Percentiles rank a stretch among this genome's conserved stretches.
Conservation (phyloP, 1,139 yeast species). For the Waltiozyma sp. region DNA sequence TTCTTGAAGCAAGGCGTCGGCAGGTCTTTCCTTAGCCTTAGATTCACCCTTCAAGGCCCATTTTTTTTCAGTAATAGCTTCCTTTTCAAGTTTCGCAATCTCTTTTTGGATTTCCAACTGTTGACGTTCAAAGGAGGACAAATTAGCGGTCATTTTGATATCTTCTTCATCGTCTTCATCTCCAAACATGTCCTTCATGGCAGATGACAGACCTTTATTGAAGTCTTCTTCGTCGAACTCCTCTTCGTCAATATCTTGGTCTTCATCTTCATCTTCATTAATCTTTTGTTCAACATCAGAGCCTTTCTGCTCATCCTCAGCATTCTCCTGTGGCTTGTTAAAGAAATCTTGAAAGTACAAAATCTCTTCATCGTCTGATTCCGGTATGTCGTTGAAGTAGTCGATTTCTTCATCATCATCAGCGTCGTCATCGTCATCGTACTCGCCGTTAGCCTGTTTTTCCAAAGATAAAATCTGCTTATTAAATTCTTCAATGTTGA, state of each 20-base stretch:
- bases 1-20: conserved; percentile 65
- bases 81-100: conserved; percentile 70
- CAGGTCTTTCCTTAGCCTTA: conserved; percentile 67
- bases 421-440: conserved; percentile 35
- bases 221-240: conserved; percentile 35
- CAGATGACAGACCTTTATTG: conserved; percentile 46
- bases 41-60: conserved; percentile 97
- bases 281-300: conserved; percentile 5
- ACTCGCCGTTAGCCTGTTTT: conserved; percentile 27
- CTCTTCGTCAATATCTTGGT: conserved; percentile 20
- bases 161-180: conserved; percentile 34
- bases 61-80: conserved; percentile 79
- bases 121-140: conserved; percentile 78
- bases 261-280: conserved; percentile 11
- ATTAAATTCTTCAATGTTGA: conserved; percentile 78
- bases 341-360: conserved; percentile 68
- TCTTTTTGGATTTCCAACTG: conserved; percentile 68
- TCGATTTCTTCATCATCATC: conserved; percentile 47
- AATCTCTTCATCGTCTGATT: conserved; percentile 57
- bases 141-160: conserved; percentile 20
- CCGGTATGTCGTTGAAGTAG: conserved; percentile 48
- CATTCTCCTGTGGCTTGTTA: conserved; percentile 28
- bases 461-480: conserved; percentile 59
- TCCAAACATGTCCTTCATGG: conserved; percentile 55
- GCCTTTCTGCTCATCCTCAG: not conserved